Evolutionary conservation across 257 asterid species (phyloP).

Genomic region (Solanum lycopersicoides): DNA sequence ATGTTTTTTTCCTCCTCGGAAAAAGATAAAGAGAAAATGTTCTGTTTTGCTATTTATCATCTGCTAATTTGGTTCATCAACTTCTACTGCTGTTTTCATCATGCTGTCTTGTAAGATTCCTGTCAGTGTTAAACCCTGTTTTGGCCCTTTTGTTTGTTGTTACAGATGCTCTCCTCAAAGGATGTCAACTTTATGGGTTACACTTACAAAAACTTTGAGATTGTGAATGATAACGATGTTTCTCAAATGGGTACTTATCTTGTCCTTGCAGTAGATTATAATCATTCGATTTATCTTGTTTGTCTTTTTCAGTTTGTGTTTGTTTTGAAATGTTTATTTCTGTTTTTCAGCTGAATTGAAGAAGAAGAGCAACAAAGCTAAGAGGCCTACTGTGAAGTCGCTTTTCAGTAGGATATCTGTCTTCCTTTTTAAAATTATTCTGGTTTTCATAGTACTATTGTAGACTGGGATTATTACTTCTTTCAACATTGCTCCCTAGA

Average conservation of each 20-base stretch:
- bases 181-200: conserved; percentile 98
- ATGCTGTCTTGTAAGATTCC: not conserved
- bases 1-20: not conserved
- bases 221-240: conserved; percentile 80
- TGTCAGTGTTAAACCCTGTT: not conserved
- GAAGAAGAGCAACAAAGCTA: conserved; percentile 80
- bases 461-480: not conserved
- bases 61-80: not conserved
- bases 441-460: not conserved
- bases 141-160: conserved; percentile 3
- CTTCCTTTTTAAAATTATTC: not conserved
- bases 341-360: conserved; percentile 63
- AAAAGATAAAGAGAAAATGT: not conserved
- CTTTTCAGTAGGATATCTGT: conserved; percentile 67
- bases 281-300: not conserved
- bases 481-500: not conserved
- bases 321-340: not conserved
- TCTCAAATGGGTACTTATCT: conserved; percentile 60
- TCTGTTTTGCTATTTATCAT: not conserved
- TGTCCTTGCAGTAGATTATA: conserved; percentile 1
- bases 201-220: conserved; percentile 93
- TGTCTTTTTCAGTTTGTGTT: not conserved
- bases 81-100: not conserved
- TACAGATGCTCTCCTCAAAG: conserved; percentile 94
- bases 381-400: conserved; percentile 87